Evolutionary conservation across 495 filamentous ascomycete genomes (phyloP).

Genomic region (Annulohypoxylon nitens): DNA sequence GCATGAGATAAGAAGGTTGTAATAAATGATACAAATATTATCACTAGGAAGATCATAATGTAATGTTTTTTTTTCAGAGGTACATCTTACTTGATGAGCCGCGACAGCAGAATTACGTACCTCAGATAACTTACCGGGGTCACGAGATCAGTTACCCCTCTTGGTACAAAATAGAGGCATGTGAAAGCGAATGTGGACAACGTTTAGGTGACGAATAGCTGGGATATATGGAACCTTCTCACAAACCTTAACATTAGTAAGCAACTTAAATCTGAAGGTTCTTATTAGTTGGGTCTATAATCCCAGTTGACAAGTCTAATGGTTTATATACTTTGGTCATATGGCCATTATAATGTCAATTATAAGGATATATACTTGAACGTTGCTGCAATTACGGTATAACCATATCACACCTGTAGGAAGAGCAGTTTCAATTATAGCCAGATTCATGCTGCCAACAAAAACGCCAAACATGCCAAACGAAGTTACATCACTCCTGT

Average conservation of each 20-base stretch:
- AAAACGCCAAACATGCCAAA: constrained; percentile 3
- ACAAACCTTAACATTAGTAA: background rate
- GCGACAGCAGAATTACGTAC: constrained; percentile 1
- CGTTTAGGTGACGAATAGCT: constrained; percentile 9
- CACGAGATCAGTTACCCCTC: constrained; percentile 46
- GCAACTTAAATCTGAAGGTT: background rate
- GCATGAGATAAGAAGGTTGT: background rate
- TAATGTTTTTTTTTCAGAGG: background rate
- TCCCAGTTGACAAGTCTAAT: background rate
- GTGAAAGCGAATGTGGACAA: constrained; percentile 22
- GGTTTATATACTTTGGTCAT: background rate
- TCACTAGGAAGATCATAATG: background rate
- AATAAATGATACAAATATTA: constrained; percentile 5
- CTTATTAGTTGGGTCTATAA: no score
- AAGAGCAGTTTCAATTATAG: background rate
- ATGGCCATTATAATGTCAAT: background rate
- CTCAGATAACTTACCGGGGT: constrained; percentile 17
- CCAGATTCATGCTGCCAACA: constrained; percentile 1
- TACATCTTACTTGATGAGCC: background rate
- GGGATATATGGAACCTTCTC: background rate
- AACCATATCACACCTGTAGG: background rate
- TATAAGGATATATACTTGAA: no score
- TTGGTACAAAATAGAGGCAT: constrained; percentile 24
- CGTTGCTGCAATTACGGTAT: no score
- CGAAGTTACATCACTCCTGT: background rate